These are phyloP conservation scores for Penicillium mononematosum DNA, from an alignment of 495 filamentous ascomycete genomes.

Conservation along the genomic window DNA sequence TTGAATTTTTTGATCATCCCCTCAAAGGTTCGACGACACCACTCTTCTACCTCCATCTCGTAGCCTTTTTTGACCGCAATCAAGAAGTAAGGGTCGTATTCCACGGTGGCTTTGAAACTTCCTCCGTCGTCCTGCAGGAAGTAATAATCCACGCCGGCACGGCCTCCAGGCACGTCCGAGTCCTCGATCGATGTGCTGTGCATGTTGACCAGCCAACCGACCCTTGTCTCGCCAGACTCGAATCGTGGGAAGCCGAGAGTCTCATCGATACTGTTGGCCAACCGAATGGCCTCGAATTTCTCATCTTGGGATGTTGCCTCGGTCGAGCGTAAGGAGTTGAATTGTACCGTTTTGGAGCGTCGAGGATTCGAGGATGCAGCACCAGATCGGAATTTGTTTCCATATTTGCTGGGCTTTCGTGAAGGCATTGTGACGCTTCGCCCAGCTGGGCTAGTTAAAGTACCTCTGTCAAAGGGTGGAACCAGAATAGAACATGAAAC, in stretches of 20 bases:
- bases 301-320: slow-evolving; percentile 86
- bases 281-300: slow-evolving; percentile 76
- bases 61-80: slow-evolving; percentile 84
- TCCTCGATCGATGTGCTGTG: slow-evolving; percentile 87
- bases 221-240: slow-evolving; percentile 79
- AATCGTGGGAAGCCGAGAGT: slow-evolving; percentile 89
- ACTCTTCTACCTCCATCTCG: slow-evolving; percentile 94
- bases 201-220: slow-evolving; percentile 95
- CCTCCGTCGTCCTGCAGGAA: slow-evolving; percentile 91
- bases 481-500: slow-evolving; percentile 30
- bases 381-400: slow-evolving; percentile 52
- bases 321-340: slow-evolving; percentile 65
- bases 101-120: slow-evolving; percentile 94
- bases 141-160: slow-evolving; percentile 93
- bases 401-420: slow-evolving; percentile 55
- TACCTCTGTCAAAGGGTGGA: slow-evolving; percentile 14
- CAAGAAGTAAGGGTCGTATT: slow-evolving; percentile 96
- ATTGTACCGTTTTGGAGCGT: slow-evolving; percentile 73
- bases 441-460: slow-evolving; percentile 28
- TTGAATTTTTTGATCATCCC: slow-evolving; percentile 77
- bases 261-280: slow-evolving; percentile 92
- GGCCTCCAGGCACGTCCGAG: slow-evolving; percentile 73
- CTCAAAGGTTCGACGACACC: slow-evolving; percentile 81
- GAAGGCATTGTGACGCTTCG: slow-evolving; percentile 53
- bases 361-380: slow-evolving; percentile 52